Evolutionary conservation across 1,139 yeast genomes (phyloP).

Genomic region (Candida sp.): DNA sequence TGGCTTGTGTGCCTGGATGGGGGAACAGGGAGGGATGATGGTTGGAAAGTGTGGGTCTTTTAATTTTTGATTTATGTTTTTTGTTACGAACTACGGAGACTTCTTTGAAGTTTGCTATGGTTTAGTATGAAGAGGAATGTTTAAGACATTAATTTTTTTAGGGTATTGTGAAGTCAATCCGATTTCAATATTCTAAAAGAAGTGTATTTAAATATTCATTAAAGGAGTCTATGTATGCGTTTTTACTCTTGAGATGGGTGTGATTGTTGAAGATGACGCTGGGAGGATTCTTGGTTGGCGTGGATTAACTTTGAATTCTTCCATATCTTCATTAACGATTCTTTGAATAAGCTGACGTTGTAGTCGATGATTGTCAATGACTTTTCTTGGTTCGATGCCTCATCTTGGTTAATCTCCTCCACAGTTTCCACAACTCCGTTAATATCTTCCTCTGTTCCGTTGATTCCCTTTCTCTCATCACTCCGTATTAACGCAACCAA

Average conservation of each 20-base stretch:
- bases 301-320: conserved; percentile 28
- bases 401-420: conserved; percentile 37
- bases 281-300: neutral
- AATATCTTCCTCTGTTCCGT: conserved; percentile 24
- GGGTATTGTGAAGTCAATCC: conserved; percentile 8
- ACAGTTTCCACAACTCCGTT: neutral
- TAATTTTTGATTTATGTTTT: conserved; percentile 73
- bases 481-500: conserved; percentile 84
- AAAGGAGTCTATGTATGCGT: no score
- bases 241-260: neutral
- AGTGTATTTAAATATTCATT: neutral
- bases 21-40: conserved; percentile 10
- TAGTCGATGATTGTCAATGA: conserved; percentile 84
- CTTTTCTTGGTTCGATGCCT: conserved; percentile 54
- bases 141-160: conserved; percentile 6
- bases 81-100: neutral
- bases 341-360: conserved; percentile 82
- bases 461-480: conserved; percentile 38
- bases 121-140: neutral
- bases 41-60: conserved; percentile 76
- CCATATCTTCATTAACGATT: conserved; percentile 85
- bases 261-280: neutral
- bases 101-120: conserved; percentile 10
- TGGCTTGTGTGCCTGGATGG: no score
- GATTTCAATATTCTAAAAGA: neutral